phyloP scores from a whole-genome alignment of 225 moss, liverwort and hornwort species.

The Sphagnum contortum region DNA sequence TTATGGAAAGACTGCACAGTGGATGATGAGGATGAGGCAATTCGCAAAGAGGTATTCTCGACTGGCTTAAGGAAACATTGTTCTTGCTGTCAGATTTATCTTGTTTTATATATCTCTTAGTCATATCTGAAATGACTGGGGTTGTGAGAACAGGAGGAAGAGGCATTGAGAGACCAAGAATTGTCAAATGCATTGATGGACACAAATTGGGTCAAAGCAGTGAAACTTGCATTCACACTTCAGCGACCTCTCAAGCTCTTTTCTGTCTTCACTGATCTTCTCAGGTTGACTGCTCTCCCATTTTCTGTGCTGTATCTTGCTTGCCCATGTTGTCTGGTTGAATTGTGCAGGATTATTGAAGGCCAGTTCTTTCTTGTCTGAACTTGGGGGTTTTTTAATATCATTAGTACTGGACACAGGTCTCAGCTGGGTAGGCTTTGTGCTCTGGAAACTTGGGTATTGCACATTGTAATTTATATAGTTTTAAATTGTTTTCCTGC shows the following conservation, averaged over 20 bases:
- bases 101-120: neutral
- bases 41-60: slow-evolving; percentile 64
- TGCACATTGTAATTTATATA: too few relatives aligned
- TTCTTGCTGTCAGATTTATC: neutral
- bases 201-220: slow-evolving; percentile 78
- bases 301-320: neutral
- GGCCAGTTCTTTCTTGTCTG: too few relatives aligned
- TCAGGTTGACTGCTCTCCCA: slow-evolving; percentile 34
- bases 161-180: slow-evolving; percentile 80
- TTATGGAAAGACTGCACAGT: slow-evolving; percentile 88
- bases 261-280: slow-evolving; percentile 64
- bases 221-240: slow-evolving; percentile 88
- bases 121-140: slow-evolving; percentile 1
- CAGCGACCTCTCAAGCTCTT: slow-evolving; percentile 84
- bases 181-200: slow-evolving; percentile 84
- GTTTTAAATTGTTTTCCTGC: neutral
- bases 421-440: too few relatives aligned
- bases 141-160: slow-evolving; percentile 58
- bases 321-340: too few relatives aligned
- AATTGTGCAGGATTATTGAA: too few relatives aligned
- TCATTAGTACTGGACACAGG: too few relatives aligned
- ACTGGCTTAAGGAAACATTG: neutral
- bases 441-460: too few relatives aligned
- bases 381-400: too few relatives aligned
- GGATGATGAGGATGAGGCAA: slow-evolving; percentile 77